Percentiles rank a stretch among this genome's conserved stretches.
phyloP scores from a whole-genome alignment of 139 green algal genomes.

The Penium margaritaceum region DNA sequence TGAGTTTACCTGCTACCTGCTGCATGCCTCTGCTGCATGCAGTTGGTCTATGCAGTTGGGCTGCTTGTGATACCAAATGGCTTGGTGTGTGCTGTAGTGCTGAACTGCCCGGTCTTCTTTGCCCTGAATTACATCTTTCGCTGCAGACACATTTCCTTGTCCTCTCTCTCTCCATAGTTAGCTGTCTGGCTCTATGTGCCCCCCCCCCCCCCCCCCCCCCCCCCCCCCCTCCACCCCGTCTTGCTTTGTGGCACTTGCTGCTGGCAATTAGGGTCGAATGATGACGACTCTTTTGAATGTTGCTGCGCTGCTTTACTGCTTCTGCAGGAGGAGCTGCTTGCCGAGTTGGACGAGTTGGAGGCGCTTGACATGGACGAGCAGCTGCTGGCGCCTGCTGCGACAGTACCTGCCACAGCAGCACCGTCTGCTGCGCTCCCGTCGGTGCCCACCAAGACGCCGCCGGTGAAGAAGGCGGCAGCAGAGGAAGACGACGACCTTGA shows the following conservation, averaged over 20 bases:
- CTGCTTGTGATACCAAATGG: too few relatives aligned
- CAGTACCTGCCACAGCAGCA: constrained; percentile 7
- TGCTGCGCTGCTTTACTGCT: not conserved
- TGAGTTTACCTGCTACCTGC: too few relatives aligned
- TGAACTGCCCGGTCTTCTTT: too few relatives aligned
- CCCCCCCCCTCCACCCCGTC: not conserved
- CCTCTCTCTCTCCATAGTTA: not conserved
- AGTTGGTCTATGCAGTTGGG: too few relatives aligned
- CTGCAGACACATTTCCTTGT: not conserved
- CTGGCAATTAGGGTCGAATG: too few relatives aligned
- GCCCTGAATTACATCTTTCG: too few relatives aligned
- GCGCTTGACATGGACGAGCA: constrained; percentile 53
- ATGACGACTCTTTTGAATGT: constrained; percentile 2
- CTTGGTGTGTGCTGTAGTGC: too few relatives aligned
- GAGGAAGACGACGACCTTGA: constrained; percentile 82
- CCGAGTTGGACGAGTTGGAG: constrained; percentile 56
- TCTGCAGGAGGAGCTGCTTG: constrained; percentile 58
- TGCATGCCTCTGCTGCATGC: too few relatives aligned
- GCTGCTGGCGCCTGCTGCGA: constrained; percentile 41
- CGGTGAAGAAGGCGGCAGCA: constrained; percentile 27
- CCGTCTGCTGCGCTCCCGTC: constrained; percentile 45
- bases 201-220: not conserved
- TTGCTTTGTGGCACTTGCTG: too few relatives aligned
- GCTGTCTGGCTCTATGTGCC: not conserved
- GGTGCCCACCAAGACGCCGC: constrained; percentile 23